phyloP scores from a whole-genome alignment of 768 basidiomycete genomes.

The Kockovaella imperatae region DNA sequence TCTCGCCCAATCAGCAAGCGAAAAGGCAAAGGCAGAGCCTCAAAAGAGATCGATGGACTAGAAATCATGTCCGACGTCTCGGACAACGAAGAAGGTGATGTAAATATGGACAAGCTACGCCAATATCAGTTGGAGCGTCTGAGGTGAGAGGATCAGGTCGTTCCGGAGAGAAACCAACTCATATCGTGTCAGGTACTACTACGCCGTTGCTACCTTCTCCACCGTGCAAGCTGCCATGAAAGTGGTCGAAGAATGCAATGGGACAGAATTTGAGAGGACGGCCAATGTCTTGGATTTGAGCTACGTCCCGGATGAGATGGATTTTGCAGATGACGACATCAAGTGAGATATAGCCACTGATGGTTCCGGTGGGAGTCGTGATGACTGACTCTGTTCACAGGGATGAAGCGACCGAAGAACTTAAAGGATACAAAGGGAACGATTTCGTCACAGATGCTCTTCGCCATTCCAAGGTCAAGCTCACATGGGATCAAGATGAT shows the following conservation, averaged over 20 bases:
- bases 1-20: background rate
- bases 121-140: constrained; percentile 88
- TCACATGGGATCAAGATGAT: constrained; percentile 98
- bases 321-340: constrained; percentile 63
- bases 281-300: constrained; percentile 94
- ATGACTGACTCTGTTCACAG: constrained; percentile 46
- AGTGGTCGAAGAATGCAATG: constrained; percentile 77
- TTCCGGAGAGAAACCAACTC: background rate
- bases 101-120: constrained; percentile 78
- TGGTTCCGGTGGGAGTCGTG: background rate
- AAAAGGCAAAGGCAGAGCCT: too few relatives aligned
- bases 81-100: constrained; percentile 54
- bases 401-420: constrained; percentile 71
- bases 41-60: constrained; percentile 24
- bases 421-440: constrained; percentile 60
- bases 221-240: constrained; percentile 65
- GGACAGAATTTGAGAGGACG: constrained; percentile 90
- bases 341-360: constrained; percentile 49
- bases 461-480: constrained; percentile 92
- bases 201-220: constrained; percentile 87
- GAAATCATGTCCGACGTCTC: constrained; percentile 47
- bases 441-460: constrained; percentile 94
- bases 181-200: constrained; percentile 65
- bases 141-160: constrained; percentile 52
- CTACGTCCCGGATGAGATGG: constrained; percentile 84